These are phyloP conservation scores for Epichloe coenophiala DNA, from an alignment of 2,329 filamentous ascomycete species.

Conservation along the genomic window DNA sequence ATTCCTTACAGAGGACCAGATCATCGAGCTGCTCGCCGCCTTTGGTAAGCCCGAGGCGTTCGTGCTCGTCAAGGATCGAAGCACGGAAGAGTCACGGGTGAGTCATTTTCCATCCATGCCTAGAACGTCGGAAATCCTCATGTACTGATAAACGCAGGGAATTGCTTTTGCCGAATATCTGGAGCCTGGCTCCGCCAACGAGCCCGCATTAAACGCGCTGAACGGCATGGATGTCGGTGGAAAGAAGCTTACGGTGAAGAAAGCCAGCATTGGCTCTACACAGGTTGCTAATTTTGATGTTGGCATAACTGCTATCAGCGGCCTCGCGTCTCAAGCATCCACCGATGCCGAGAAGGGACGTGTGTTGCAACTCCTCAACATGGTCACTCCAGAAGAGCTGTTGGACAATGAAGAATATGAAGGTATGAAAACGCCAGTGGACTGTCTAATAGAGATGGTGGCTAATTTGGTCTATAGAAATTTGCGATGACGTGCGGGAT, in stretches of 20 bases:
- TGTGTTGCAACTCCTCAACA: slow-evolving; percentile 89
- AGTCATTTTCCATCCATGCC: slow-evolving; percentile 6
- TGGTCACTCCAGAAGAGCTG: slow-evolving; percentile 93
- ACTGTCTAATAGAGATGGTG: background rate
- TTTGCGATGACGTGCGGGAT: slow-evolving; percentile 83
- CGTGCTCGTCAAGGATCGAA: slow-evolving; percentile 72
- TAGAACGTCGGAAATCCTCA: slow-evolving; percentile 15
- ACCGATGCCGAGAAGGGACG: slow-evolving; percentile 65
- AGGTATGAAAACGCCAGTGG: slow-evolving; percentile 38
- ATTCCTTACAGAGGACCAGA: slow-evolving; percentile 82
- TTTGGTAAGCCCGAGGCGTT: slow-evolving; percentile 94
- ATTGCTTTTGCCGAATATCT: slow-evolving; percentile 95
- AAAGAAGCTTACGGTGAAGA: slow-evolving; percentile 68
- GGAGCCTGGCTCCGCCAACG: slow-evolving; percentile 56
- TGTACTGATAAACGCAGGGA: slow-evolving; percentile 39
- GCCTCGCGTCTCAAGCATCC: slow-evolving; percentile 83
- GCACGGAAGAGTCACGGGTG: slow-evolving; percentile 78
- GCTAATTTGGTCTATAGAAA: slow-evolving; percentile 48
- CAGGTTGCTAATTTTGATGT: slow-evolving; percentile 87
- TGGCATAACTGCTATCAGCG: slow-evolving; percentile 94
- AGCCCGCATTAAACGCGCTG: slow-evolving; percentile 77
- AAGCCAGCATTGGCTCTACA: slow-evolving; percentile 87
- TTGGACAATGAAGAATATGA: slow-evolving; percentile 92
- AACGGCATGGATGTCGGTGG: slow-evolving; percentile 91
- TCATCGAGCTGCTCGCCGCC: slow-evolving; percentile 75